These are phyloP conservation scores for Neurospora africana DNA, from an alignment of 495 filamentous ascomycete species.

Conservation along the genomic window DNA sequence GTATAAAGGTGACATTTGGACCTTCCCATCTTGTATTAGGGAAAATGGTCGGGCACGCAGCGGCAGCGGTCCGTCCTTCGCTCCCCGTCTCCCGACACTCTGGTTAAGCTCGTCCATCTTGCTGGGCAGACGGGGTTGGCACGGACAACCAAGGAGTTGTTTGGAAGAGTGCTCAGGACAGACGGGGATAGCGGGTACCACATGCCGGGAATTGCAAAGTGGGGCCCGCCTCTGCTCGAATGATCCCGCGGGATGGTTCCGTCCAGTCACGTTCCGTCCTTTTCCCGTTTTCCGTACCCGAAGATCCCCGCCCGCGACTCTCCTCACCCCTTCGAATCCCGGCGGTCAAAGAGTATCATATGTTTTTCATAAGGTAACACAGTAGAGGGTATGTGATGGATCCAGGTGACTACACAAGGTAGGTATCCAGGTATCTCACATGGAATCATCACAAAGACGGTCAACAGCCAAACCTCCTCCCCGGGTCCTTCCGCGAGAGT, in stretches of 20 bases:
- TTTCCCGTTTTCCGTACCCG: background rate
- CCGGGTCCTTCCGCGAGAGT: background rate
- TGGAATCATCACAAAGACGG: background rate
- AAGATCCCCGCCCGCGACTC: background rate
- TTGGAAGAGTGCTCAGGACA: background rate
- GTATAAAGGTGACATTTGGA: slow-evolving; percentile 4
- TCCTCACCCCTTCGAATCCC: background rate
- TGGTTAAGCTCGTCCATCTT: slow-evolving; percentile 4
- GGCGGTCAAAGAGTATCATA: background rate
- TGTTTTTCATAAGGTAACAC: background rate
- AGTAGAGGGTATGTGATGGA: background rate
- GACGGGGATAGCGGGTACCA: background rate
- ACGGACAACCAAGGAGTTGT: background rate
- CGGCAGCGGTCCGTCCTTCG: background rate
- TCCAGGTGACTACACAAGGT: background rate
- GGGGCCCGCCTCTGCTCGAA: background rate
- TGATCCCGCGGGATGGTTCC: background rate
- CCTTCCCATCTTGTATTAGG: background rate
- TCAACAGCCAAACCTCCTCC: background rate
- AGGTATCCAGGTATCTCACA: background rate
- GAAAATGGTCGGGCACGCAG: background rate
- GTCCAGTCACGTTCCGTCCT: background rate
- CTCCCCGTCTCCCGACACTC: slow-evolving; percentile 1
- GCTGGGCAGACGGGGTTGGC: background rate
- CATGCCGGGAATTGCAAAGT: background rate